A percentile compares a stretch with the other conserved stretches of the same genome.
Conservation (phyloP, 768 basidiomycete genomes). For the Inosperma sp. region DNA sequence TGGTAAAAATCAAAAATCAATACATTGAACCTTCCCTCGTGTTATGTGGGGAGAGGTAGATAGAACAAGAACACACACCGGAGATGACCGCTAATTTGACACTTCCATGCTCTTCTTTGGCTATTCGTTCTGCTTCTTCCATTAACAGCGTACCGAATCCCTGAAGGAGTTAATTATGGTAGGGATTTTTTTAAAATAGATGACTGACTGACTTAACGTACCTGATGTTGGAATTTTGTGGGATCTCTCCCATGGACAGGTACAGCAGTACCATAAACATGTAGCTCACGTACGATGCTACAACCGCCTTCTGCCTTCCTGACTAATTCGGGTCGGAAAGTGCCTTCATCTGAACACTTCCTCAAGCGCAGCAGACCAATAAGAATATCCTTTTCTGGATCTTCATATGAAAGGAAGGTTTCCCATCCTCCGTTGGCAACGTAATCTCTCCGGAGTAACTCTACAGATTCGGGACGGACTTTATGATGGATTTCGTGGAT, state of each 20-base stretch:
- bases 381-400: constrained; percentile 94
- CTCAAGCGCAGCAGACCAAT: constrained; percentile 88
- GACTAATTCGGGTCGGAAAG: constrained; percentile 90
- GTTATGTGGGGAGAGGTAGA: not conserved
- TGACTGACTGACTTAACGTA: too few species aligned
- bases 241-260: constrained; percentile 97
- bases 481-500: constrained; percentile 99
- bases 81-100: constrained; percentile 96
- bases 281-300: constrained; percentile 92
- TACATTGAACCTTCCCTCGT: not conserved
- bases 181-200: too few species aligned
- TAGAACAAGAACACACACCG: constrained; percentile 42
- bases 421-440: constrained; percentile 99
- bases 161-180: too few species aligned
- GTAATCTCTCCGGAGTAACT: constrained; percentile 93
- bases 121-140: constrained; percentile 99
- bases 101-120: constrained; percentile 94
- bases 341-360: constrained; percentile 96
- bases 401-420: constrained; percentile 98
- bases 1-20: constrained; percentile 23
- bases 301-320: constrained; percentile 69
- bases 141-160: constrained; percentile 96
- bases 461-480: constrained; percentile 91
- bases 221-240: constrained; percentile 96
- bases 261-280: constrained; percentile 97